phyloP scores from a whole-genome alignment of 2,329 filamentous ascomycete genomes.

The Cladosporium velox region DNA sequence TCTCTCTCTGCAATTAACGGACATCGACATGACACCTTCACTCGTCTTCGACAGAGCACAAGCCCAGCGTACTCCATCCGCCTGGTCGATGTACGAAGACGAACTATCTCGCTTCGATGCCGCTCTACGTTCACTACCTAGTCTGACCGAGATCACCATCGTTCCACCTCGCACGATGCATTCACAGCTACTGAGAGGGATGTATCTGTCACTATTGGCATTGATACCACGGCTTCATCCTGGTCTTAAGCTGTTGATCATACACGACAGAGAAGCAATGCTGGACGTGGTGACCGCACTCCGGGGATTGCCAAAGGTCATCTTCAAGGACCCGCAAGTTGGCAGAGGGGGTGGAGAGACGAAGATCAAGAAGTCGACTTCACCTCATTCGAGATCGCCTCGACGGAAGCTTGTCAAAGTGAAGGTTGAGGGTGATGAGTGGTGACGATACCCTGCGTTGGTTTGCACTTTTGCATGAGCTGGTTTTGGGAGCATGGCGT shows the following conservation, averaged over 20 bases:
- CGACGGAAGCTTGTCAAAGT: background rate
- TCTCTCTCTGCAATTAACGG: conserved; percentile 29
- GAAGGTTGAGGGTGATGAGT: background rate
- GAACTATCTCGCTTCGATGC: conserved; percentile 31
- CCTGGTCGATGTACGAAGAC: conserved; percentile 32
- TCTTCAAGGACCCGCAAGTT: conserved; percentile 19
- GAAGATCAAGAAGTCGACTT: conserved; percentile 16
- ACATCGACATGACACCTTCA: conserved; percentile 33
- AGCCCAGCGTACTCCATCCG: conserved; percentile 19
- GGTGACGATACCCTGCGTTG: background rate
- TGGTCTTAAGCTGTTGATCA: conserved; percentile 63
- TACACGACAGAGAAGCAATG: conserved; percentile 91
- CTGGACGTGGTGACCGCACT: conserved; percentile 66
- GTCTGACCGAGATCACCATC: conserved; percentile 27
- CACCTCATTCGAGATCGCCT: background rate
- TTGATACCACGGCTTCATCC: conserved; percentile 28
- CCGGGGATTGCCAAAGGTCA: conserved; percentile 22
- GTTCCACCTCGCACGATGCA: conserved; percentile 26
- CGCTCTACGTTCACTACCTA: conserved; percentile 27
- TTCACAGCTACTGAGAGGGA: conserved; percentile 29
- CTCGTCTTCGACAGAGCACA: conserved; percentile 23
- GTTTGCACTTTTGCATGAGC: background rate
- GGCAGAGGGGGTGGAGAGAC: conserved; percentile 1
- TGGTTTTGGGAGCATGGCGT: background rate
- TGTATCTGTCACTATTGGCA: conserved; percentile 32